These are phyloP conservation scores for Sporothrix phasma DNA, from an alignment of 2,329 filamentous ascomycete species.

Conservation along the genomic window DNA sequence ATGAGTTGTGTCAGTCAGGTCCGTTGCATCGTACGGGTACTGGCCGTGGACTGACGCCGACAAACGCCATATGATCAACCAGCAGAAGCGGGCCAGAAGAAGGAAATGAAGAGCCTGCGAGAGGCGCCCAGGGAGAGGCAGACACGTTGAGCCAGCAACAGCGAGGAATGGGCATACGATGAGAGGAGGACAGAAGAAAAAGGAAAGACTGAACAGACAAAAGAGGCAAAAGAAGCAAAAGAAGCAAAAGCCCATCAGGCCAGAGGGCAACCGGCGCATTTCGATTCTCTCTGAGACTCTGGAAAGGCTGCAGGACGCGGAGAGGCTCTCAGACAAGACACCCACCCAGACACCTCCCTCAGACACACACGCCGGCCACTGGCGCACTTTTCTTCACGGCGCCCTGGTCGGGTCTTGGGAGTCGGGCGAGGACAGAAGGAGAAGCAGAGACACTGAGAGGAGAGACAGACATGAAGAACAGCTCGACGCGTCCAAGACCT, in stretches of 20 bases:
- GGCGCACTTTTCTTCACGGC: constrained; percentile 2
- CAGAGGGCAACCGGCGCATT: not conserved
- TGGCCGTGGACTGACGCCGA: not conserved
- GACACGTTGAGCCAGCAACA: not conserved
- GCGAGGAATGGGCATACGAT: not conserved
- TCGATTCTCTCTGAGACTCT: too few relatives aligned
- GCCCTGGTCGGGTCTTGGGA: not conserved
- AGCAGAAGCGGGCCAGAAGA: not conserved
- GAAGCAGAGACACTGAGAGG: not conserved
- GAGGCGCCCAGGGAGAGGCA: not conserved
- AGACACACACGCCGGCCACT: constrained; percentile 3
- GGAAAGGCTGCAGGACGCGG: not conserved
- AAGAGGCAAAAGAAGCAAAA: not conserved
- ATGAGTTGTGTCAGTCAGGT: not conserved
- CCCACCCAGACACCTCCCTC: not conserved
- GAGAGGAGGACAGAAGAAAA: not conserved
- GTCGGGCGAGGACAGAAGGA: not conserved
- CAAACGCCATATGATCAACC: not conserved
- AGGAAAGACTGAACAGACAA: not conserved
- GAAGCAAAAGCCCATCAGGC: not conserved
- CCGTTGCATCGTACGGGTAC: too few relatives aligned
- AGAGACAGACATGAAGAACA: not conserved
- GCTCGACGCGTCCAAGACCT: not conserved
- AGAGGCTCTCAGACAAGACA: not conserved
- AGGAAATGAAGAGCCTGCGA: not conserved